These are phyloP conservation scores for Calonectria pteridis DNA, from an alignment of 2,329 filamentous ascomycete species.

Conservation along the genomic window DNA sequence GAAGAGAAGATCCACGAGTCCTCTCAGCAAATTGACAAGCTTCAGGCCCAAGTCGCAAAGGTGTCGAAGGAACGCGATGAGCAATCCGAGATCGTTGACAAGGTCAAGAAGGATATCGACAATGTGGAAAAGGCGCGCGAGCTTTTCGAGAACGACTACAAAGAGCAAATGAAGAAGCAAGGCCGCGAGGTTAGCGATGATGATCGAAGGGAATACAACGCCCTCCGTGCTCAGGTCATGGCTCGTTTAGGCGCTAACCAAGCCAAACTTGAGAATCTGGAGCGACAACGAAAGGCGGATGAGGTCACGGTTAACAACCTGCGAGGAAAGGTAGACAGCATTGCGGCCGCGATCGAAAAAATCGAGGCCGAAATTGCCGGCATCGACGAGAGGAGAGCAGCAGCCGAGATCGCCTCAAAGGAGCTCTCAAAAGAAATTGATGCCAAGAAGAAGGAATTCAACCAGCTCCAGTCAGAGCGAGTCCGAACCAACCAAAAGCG, in stretches of 20 bases:
- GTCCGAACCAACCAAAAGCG: conserved; percentile 83
- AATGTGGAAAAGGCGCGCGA: conserved; percentile 91
- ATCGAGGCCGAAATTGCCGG: conserved; percentile 78
- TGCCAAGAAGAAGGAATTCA: conserved; percentile 90
- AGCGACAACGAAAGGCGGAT: conserved; percentile 90
- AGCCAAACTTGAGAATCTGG: conserved; percentile 85
- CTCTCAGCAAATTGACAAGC: conserved; percentile 75
- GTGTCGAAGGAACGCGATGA: conserved; percentile 82
- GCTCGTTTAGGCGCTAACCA: conserved; percentile 85
- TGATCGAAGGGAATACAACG: conserved; percentile 91
- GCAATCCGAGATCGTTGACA: conserved; percentile 76
- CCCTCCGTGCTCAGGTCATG: conserved; percentile 85
- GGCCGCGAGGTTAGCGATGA: conserved; percentile 87
- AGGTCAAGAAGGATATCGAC: conserved; percentile 83
- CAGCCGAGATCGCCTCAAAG: conserved; percentile 73
- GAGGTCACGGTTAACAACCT: conserved; percentile 91
- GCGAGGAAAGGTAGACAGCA: conserved; percentile 86
- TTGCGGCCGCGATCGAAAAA: conserved; percentile 79
- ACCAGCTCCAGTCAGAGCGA: conserved; percentile 85
- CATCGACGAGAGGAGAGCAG: conserved; percentile 76
- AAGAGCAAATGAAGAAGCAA: conserved; percentile 85
- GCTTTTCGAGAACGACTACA: conserved; percentile 90
- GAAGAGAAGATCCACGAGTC: conserved; percentile 92
- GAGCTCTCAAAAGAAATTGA: conserved; percentile 83
- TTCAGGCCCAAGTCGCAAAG: conserved; percentile 75